Conservation (phyloP, 202 grass and related monocot species). For the Alloteropsis angusta region DNA sequence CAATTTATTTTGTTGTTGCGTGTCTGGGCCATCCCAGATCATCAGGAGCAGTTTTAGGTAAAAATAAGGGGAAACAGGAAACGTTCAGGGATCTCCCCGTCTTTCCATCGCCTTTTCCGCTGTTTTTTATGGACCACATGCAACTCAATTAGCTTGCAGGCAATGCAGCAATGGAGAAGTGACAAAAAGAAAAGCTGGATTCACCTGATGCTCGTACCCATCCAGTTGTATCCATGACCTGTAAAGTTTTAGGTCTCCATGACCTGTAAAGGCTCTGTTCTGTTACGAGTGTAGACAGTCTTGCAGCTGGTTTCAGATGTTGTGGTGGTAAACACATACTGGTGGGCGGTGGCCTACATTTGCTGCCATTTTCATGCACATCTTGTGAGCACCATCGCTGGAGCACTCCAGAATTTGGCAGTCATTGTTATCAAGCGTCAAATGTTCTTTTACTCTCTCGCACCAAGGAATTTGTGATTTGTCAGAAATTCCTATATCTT, state of each 20-base stretch:
- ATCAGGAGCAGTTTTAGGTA: not conserved
- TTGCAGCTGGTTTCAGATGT: constrained; percentile 4
- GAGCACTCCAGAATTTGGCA: not conserved
- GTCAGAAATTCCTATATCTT: too few relatives aligned
- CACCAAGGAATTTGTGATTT: not conserved
- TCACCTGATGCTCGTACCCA: constrained; percentile 7
- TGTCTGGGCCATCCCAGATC: not conserved
- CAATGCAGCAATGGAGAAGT: not conserved
- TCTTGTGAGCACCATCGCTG: not conserved
- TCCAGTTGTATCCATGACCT: not conserved
- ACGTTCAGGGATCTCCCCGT: not conserved
- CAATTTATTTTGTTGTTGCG: not conserved
- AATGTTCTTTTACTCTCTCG: not conserved
- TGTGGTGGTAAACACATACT: not conserved
- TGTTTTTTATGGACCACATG: not conserved
- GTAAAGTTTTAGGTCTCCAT: constrained; percentile 10
- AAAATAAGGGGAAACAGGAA: not conserved
- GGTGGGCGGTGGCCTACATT: not conserved
- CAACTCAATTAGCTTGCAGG: not conserved
- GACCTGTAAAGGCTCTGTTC: constrained; percentile 22
- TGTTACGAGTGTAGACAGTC: not conserved
- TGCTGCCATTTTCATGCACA: not conserved
- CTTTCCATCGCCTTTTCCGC: not conserved
- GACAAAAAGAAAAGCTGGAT: constrained; percentile 21
- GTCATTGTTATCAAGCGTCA: not conserved